Evolutionary conservation across 108 stramenopile genomes (phyloP).

Genomic region (Nannochloropsis salina): DNA sequence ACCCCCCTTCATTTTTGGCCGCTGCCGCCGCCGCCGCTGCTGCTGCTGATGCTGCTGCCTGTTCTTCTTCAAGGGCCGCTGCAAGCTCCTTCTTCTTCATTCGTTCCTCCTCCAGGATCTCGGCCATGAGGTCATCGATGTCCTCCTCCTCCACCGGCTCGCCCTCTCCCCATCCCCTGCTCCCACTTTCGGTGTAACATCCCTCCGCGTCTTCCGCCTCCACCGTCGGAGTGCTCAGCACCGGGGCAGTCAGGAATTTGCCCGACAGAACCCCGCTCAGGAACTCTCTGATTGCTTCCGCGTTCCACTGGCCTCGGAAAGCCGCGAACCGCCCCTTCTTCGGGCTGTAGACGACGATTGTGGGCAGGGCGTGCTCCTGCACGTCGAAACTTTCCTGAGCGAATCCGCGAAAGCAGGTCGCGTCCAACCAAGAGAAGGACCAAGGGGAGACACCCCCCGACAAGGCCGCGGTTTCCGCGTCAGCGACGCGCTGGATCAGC

Average conservation of each 20-base stretch:
- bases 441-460: not conserved
- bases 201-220: not conserved
- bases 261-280: not conserved
- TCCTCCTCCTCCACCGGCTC: conserved; percentile 16
- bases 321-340: not conserved
- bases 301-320: not conserved
- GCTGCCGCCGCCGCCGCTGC: not conserved
- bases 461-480: not conserved
- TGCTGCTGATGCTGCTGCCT: not conserved
- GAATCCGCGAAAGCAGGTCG: not conserved
- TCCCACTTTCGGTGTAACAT: not conserved
- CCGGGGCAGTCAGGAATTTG: not conserved
- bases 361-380: not conserved
- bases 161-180: not conserved
- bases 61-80: not conserved
- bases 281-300: not conserved
- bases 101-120: not conserved
- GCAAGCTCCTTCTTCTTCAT: not conserved
- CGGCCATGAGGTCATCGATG: not conserved
- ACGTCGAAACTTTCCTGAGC: not conserved
- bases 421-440: conserved; percentile 6
- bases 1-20: not conserved
- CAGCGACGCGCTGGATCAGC: not conserved
- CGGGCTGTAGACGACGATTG: not conserved
- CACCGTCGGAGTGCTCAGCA: not conserved